These are phyloP conservation scores for Myriosclerotinia curreyana DNA, from an alignment of 2,329 filamentous ascomycete genomes.

Conservation along the genomic window DNA sequence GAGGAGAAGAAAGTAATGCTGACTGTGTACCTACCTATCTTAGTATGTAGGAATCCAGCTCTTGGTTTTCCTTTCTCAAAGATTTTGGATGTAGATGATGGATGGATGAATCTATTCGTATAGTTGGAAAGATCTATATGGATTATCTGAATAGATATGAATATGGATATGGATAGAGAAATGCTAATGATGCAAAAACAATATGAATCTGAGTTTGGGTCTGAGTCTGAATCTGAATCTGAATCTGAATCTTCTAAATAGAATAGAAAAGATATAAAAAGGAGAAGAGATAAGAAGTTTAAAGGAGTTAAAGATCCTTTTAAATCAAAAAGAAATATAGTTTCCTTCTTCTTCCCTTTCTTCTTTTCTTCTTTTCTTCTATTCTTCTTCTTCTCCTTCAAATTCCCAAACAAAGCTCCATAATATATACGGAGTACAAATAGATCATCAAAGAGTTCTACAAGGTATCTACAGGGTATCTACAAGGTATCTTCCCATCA, in stretches of 20 bases:
- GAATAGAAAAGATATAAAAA: constrained; percentile 21
- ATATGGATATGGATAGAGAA: too few relatives aligned
- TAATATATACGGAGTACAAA: too few relatives aligned
- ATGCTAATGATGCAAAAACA: background rate
- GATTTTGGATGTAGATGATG: background rate
- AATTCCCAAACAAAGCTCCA: too few relatives aligned
- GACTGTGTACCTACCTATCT: too few relatives aligned
- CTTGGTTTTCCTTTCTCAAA: constrained; percentile 35
- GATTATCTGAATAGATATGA: too few relatives aligned
- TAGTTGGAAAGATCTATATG: background rate
- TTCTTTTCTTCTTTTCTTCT: constrained; percentile 2
- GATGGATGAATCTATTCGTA: too few relatives aligned
- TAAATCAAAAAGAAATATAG: constrained; percentile 20
- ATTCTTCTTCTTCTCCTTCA: constrained; percentile 9
- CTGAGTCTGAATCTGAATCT: constrained; percentile 18
- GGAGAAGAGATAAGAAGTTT: constrained; percentile 15
- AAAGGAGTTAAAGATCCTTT: constrained; percentile 23
- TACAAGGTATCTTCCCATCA: constrained; percentile 23
- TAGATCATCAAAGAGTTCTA: too few relatives aligned
- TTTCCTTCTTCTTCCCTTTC: too few relatives aligned
- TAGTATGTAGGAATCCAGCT: constrained; percentile 36
- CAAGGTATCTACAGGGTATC: too few relatives aligned
- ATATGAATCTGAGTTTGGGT: background rate
- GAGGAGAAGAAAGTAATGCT: constrained; percentile 15
- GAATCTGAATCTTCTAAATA: constrained; percentile 2